Evolutionary conservation across 2,329 filamentous ascomycete genomes (phyloP), one percentile per base, ranked within the genome.

Genomic region (Paracamarosporium sp.): DNA sequence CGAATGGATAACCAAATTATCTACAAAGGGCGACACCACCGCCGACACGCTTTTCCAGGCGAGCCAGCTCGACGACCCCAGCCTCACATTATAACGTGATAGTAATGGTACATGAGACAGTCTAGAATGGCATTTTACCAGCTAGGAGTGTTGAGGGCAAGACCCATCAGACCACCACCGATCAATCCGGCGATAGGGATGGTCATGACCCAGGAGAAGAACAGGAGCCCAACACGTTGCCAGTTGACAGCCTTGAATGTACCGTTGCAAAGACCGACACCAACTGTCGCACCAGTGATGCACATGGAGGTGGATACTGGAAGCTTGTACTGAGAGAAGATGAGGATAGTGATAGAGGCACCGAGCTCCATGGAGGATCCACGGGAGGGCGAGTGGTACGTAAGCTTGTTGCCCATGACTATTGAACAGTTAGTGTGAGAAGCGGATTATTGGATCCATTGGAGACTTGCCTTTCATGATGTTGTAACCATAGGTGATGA

Each of bases 401-500:
- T 91, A 73, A 90, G 87, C 76, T 90, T 89, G 82, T 92, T 92
- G 45, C 90, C 90, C 44, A 62, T 51, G 24, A 55, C 50, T 88
- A 91, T 91, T 75, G 90, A 86, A 30, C 56, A 17, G 55, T 43
- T 56, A 62, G 61, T 50, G 56, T 63, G 11, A 33, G 44, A 1
- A 35, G 22, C 17, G 9, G 2, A 25, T 24, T 25, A 11, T 3
- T 20, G 30, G 25, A 5, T 9, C 30, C 9, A 11, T 11, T 12
- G 27, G n/a, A 50, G 44, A 58, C 46, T 60, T 80, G 41, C 35
- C 48, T 79, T 90, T 90, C 88, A 91, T 91, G 78, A 91, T 91
- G 81, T 92, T 91, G 80, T 92, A 92, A 11, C 90, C 90, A 68
- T 92, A 92, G 15, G 89, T 92, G 70, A 88, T 81, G 57, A 92